phyloP scores from a whole-genome alignment of 148 eudicot species.

The Rhododendron mucronatum region DNA sequence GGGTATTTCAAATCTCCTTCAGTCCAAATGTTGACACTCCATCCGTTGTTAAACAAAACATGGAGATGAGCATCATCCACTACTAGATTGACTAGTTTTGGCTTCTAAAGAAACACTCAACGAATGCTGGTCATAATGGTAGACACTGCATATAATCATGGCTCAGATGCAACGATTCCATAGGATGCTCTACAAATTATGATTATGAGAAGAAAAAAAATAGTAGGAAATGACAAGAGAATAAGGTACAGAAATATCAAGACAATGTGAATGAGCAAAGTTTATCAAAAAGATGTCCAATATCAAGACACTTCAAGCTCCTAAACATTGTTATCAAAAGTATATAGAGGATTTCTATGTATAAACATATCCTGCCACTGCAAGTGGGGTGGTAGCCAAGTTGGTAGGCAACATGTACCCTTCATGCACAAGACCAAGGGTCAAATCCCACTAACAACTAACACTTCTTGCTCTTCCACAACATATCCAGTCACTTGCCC shows the following conservation, averaged over 20 bases:
- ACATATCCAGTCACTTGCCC: background rate
- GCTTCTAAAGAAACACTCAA: background rate
- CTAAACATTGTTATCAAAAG: background rate
- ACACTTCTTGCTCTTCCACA: too few relatives aligned
- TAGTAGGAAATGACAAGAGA: background rate
- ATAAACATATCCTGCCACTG: background rate
- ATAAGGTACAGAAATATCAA: background rate
- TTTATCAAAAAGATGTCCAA: background rate
- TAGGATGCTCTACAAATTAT: background rate
- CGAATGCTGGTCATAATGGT: background rate
- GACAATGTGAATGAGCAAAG: background rate
- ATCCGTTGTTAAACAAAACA: background rate
- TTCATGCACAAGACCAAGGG: too few relatives aligned
- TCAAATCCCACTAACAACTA: too few relatives aligned
- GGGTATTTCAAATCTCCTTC: background rate
- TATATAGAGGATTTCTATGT: background rate
- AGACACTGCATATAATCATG: background rate
- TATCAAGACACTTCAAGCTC: conserved; percentile 1
- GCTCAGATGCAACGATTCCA: background rate
- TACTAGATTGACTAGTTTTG: background rate
- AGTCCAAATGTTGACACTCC: background rate
- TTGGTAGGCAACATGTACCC: too few relatives aligned
- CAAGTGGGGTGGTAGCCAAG: too few relatives aligned
- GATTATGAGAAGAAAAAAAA: background rate
- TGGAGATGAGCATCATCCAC: background rate